A percentile compares a stretch with the other conserved stretches of the same genome.
Conservation (phyloP, 768 basidiomycete genomes). For the Vararia minispora region DNA sequence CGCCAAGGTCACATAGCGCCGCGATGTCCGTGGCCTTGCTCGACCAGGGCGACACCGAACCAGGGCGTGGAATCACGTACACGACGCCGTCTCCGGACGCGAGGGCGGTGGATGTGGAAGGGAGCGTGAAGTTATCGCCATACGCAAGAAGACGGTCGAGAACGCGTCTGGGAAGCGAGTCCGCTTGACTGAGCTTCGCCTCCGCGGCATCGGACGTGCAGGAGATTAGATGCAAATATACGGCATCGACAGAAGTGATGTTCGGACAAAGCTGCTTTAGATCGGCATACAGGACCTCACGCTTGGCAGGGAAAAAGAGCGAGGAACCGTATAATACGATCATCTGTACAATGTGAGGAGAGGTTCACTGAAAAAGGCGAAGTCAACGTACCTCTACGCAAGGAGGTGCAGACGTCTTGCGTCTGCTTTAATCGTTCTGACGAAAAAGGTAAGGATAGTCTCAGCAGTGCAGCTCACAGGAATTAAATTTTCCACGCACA, state of each 20-base stretch:
- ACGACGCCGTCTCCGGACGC: constrained; percentile 31
- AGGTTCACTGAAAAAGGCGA: too few species aligned
- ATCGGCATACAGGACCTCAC: constrained; percentile 47
- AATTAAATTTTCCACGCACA: too few species aligned
- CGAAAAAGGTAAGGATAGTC: too few species aligned
- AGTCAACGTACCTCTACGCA: too few species aligned
- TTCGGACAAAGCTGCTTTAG: constrained; percentile 43
- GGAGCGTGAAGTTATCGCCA: constrained; percentile 60
- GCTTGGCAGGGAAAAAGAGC: constrained; percentile 59
- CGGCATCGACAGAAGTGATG: constrained; percentile 63
- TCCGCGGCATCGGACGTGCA: constrained; percentile 36
- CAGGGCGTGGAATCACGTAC: constrained; percentile 74
- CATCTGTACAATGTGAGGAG: constrained; percentile 53
- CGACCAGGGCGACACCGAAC: constrained; percentile 97
- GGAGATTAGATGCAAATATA: constrained; percentile 82
- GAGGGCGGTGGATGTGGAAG: constrained; percentile 29
- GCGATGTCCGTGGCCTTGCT: constrained; percentile 98
- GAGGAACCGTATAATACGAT: constrained; percentile 72
- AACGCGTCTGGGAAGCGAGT: constrained; percentile 35
- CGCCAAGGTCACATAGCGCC: constrained; percentile 68
- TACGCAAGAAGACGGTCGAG: constrained; percentile 73
- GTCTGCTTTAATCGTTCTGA: too few species aligned
- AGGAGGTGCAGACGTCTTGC: too few species aligned
- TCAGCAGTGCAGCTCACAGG: too few species aligned
- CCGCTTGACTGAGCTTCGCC: constrained; percentile 30